Evolutionary conservation across 441 rosid species (phyloP).

Genomic region (Croton setiger): DNA sequence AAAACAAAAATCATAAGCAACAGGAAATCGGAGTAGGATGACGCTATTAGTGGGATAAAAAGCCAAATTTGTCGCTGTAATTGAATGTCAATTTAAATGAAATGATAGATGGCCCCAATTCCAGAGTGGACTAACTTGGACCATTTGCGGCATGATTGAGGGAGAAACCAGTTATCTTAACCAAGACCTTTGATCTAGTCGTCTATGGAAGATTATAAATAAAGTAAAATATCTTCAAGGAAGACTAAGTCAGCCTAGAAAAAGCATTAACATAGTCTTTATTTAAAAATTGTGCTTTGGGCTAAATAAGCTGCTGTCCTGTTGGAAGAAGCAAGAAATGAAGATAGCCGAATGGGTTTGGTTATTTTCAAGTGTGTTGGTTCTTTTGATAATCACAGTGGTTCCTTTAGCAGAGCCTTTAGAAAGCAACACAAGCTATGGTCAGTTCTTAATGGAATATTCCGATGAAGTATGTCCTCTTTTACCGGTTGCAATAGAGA

Average conservation of each 20-base stretch:
- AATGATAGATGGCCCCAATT: not conserved
- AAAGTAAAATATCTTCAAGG: not conserved
- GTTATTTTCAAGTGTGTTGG: not conserved
- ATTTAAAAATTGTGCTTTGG: not conserved
- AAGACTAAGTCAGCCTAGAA: not conserved
- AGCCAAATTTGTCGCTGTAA: no score
- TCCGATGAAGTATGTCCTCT: no score
- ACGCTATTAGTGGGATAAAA: not conserved
- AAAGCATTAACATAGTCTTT: not conserved
- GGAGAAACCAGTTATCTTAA: not conserved
- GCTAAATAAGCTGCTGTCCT: not conserved
- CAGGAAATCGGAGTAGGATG: not conserved
- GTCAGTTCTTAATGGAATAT: no score
- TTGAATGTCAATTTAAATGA: not conserved
- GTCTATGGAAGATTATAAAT: no score
- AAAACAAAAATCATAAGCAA: no score
- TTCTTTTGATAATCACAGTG: not conserved
- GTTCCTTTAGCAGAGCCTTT: not conserved
- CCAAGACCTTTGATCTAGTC: no score
- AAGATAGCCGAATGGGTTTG: not conserved
- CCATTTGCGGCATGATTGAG: not conserved
- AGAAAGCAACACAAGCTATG: not conserved
- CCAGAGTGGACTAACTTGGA: not conserved
- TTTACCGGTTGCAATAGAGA: no score
- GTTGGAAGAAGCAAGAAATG: not conserved